phyloP scores from a whole-genome alignment of 768 basidiomycete species.

The Boletus huronensis region DNA sequence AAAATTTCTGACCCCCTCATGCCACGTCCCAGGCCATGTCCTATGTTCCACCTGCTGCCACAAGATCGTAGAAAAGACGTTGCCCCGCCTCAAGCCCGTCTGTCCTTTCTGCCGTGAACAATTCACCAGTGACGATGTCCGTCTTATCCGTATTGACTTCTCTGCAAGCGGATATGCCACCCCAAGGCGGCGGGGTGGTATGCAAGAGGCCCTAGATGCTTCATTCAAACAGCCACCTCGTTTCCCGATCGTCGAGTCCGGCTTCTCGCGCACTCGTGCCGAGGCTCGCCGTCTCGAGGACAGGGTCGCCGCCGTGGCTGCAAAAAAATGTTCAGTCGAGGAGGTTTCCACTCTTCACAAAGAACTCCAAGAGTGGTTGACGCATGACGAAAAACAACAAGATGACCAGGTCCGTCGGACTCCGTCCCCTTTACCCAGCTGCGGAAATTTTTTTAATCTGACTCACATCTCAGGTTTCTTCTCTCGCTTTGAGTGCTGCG shows the following conservation, averaged over 20 bases:
- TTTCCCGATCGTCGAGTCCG: slow-evolving; percentile 44
- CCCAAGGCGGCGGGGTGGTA: slow-evolving; percentile 51
- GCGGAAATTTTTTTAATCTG: not conserved
- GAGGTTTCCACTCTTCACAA: slow-evolving; percentile 75
- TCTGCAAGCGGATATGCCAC: slow-evolving; percentile 65
- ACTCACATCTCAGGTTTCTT: slow-evolving; percentile 46
- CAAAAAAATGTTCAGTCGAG: slow-evolving; percentile 85
- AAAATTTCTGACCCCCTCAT: slow-evolving; percentile 24
- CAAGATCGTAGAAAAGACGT: slow-evolving; percentile 78
- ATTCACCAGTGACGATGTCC: slow-evolving; percentile 62
- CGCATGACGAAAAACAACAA: slow-evolving; percentile 49
- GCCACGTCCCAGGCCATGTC: slow-evolving; percentile 59
- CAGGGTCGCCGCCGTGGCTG: slow-evolving; percentile 74
- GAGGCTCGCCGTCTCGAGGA: slow-evolving; percentile 71
- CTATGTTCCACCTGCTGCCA: slow-evolving; percentile 75
- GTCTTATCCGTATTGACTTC: slow-evolving; percentile 79
- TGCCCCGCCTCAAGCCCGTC: slow-evolving; percentile 62
- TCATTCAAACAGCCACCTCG: slow-evolving; percentile 42
- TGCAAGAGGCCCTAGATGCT: slow-evolving; percentile 46
- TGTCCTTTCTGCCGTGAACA: slow-evolving; percentile 85
- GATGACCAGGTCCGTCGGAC: slow-evolving; percentile 53
- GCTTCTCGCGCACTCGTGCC: slow-evolving; percentile 40
- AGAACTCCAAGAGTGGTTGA: slow-evolving; percentile 76
- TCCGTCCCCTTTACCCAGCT: slow-evolving; percentile 29
- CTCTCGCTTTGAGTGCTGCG: slow-evolving; percentile 71